These are phyloP conservation scores for Plantago coronopus DNA, from an alignment of 305 asterid species.

Conservation along the genomic window DNA sequence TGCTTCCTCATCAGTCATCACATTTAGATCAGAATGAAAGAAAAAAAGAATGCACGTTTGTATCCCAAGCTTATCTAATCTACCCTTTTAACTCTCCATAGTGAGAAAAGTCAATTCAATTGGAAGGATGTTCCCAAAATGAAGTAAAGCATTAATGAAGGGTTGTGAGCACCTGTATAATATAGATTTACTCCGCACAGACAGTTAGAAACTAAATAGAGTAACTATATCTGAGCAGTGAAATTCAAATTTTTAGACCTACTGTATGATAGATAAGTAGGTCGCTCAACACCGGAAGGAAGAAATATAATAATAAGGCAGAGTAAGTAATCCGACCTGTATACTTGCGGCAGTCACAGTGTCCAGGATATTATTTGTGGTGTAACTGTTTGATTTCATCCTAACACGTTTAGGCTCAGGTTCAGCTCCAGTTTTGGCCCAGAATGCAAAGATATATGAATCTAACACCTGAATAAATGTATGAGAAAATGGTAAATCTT, in stretches of 20 bases:
- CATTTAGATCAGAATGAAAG: slow-evolving; percentile 1
- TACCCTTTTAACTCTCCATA: no score
- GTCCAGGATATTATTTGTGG: slow-evolving; percentile 75
- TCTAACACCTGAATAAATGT: slow-evolving; percentile 54
- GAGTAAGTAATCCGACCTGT: slow-evolving; percentile 47
- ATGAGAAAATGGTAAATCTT: slow-evolving; percentile 7
- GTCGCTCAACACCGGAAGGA: not conserved
- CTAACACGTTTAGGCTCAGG: slow-evolving; percentile 64
- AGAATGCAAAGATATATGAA: slow-evolving; percentile 73
- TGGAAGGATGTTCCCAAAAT: not conserved
- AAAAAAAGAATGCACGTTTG: no score
- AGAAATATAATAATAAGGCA: slow-evolving; percentile 4
- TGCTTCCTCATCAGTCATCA: not conserved
- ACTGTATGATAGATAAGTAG: slow-evolving; percentile 7
- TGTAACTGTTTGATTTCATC: slow-evolving; percentile 76
- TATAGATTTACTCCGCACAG: no score
- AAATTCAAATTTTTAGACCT: not conserved
- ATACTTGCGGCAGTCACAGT: slow-evolving; percentile 82
- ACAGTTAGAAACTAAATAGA: no score
- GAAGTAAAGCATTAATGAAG: not conserved
- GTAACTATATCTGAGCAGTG: not conserved
- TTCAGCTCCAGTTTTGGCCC: slow-evolving; percentile 74
- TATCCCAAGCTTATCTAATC: no score
- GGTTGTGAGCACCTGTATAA: not conserved
- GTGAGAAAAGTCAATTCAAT: no score